A percentile compares a stretch with the other conserved stretches of the same genome.
These are phyloP conservation scores for Ophiosphaerella herpotricha DNA, from an alignment of 2,329 filamentous ascomycete species.

Conservation along the genomic window DNA sequence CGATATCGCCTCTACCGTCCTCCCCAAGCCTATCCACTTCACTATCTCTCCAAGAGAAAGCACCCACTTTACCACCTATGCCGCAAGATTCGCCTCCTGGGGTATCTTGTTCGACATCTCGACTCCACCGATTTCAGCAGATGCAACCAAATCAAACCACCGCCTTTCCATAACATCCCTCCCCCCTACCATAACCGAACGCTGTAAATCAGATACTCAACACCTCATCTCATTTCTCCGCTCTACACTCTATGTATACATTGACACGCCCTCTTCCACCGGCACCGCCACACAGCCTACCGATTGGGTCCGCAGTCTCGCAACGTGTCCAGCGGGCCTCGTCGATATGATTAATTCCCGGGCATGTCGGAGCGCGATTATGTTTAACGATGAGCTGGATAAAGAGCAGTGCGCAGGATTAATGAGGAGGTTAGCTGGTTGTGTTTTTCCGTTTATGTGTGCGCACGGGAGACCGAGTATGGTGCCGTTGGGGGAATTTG, in stretches of 20 bases:
- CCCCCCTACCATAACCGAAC: slow-evolving; percentile 73
- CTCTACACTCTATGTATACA: slow-evolving; percentile 70
- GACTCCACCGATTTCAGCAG: not conserved
- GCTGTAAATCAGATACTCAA: slow-evolving; percentile 73
- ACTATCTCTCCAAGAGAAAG: slow-evolving; percentile 67
- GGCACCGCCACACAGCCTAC: slow-evolving; percentile 6
- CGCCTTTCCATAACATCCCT: slow-evolving; percentile 61
- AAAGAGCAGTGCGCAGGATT: slow-evolving; percentile 63
- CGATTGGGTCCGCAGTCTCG: slow-evolving; percentile 66
- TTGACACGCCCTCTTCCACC: slow-evolving; percentile 12
- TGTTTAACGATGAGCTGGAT: slow-evolving; percentile 78
- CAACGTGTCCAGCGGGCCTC: slow-evolving; percentile 74
- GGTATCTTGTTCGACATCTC: slow-evolving; percentile 69
- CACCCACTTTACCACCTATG: slow-evolving; percentile 60
- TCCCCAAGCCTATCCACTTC: slow-evolving; percentile 64
- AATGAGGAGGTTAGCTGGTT: slow-evolving; percentile 62
- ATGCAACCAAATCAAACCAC: slow-evolving; percentile 9
- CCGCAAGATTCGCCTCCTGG: slow-evolving; percentile 69
- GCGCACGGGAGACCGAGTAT: slow-evolving; percentile 70
- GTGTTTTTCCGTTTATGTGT: slow-evolving; percentile 79
- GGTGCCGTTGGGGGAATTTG: slow-evolving; percentile 51
- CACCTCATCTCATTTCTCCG: slow-evolving; percentile 76
- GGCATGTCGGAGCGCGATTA: slow-evolving; percentile 78
- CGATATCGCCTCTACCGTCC: slow-evolving; percentile 33
- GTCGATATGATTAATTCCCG: slow-evolving; percentile 77